Percentiles rank a stretch among this genome's conserved stretches.
Evolutionary conservation across 306 rosid genomes (phyloP).

Genomic region (Datisca glomerata): DNA sequence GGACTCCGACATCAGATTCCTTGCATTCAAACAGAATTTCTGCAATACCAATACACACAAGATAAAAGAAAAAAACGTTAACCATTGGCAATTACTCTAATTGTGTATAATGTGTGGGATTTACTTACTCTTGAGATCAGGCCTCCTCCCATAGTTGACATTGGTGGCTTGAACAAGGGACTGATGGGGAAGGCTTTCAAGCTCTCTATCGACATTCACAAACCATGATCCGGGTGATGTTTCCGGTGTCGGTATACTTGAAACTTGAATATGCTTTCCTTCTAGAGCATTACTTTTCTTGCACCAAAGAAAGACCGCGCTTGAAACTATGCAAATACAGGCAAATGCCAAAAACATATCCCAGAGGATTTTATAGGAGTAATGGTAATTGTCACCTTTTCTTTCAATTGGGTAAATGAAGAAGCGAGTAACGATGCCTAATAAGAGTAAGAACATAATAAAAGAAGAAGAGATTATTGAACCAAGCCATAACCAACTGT

Average conservation of each 20-base stretch:
- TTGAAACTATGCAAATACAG: conserved; percentile 20
- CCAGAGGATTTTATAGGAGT: conserved; percentile 20
- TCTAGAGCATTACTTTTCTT: conserved; percentile 15
- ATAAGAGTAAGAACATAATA: conserved; percentile 15
- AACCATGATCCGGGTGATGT: conserved; percentile 9
- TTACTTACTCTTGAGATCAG: conserved; percentile 29
- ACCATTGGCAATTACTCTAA: no score
- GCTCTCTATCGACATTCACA: conserved; percentile 19
- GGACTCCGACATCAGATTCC: conserved; percentile 29
- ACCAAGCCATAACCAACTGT: conserved; percentile 28
- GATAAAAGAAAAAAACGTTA: no score
- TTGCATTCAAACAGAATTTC: conserved; percentile 23
- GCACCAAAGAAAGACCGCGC: conserved; percentile 17
- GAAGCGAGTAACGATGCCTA: conserved; percentile 24
- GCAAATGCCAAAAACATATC: conserved; percentile 23
- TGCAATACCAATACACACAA: conserved; percentile 5
- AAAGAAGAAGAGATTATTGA: conserved; percentile 25
- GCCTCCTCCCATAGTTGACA: conserved; percentile 26
- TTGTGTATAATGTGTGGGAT: no score
- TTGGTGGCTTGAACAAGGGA: conserved; percentile 19
- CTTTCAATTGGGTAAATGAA: conserved; percentile 20
- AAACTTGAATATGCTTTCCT: conserved; percentile 5
- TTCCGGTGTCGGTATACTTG: conserved; percentile 9
- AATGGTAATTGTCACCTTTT: conserved; percentile 4
- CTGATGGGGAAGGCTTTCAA: conserved; percentile 22